Evolutionary conservation across 2,329 filamentous ascomycete genomes (phyloP).

Genomic region (Scorias spongiosa): DNA sequence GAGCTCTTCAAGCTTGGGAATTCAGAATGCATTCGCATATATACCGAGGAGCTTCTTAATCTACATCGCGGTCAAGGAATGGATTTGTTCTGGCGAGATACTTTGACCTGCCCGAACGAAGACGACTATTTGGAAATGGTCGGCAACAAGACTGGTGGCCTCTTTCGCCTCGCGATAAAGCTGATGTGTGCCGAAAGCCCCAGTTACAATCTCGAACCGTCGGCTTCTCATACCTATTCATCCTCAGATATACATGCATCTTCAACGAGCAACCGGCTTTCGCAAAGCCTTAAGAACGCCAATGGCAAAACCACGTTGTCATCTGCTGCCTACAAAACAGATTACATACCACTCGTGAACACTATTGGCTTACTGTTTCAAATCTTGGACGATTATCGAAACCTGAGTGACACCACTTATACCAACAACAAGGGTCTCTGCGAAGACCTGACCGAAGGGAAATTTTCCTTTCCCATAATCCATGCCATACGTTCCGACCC

Average conservation of each 20-base stretch:
- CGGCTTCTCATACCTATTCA: constrained; percentile 19
- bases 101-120: constrained; percentile 66
- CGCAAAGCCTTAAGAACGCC: not conserved
- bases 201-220: constrained; percentile 16
- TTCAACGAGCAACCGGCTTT: not conserved
- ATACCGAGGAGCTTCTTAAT: constrained; percentile 69
- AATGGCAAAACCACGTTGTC: not conserved
- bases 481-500: constrained; percentile 74
- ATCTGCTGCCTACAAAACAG: constrained; percentile 23
- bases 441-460: constrained; percentile 91
- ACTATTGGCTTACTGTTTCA: constrained; percentile 76
- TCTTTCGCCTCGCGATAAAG: constrained; percentile 73
- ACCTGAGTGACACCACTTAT: constrained; percentile 52
- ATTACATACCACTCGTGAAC: constrained; percentile 75
- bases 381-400: constrained; percentile 87
- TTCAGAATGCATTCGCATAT: constrained; percentile 52
- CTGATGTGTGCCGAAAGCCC: constrained; percentile 67
- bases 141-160: constrained; percentile 73
- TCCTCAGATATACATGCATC: constrained; percentile 3
- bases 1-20: constrained; percentile 59
- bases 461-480: constrained; percentile 92
- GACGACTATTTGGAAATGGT: constrained; percentile 94
- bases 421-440: constrained; percentile 81
- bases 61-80: constrained; percentile 79
- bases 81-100: constrained; percentile 84